phyloP scores from a whole-genome alignment of 2,329 filamentous ascomycete genomes.

The Lachnellula hyalina region DNA sequence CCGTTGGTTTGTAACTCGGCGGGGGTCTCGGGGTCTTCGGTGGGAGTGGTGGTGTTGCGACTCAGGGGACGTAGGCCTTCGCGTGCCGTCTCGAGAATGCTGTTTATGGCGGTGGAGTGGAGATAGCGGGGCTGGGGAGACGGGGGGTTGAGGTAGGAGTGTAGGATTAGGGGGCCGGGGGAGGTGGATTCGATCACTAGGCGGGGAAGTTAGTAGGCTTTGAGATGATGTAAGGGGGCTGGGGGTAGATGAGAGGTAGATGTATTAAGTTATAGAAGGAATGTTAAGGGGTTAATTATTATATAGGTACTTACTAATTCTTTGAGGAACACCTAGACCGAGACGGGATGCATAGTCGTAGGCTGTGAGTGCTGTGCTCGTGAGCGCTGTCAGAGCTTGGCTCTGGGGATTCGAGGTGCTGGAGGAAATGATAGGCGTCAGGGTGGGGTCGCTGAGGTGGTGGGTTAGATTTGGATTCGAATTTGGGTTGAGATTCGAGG shows the following conservation, averaged over 20 bases:
- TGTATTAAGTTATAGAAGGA: neutral
- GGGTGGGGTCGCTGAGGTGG: conserved; percentile 47
- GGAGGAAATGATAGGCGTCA: conserved; percentile 50
- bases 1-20: neutral
- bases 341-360: conserved; percentile 49
- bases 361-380: conserved; percentile 47
- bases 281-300: neutral
- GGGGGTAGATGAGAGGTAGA: too few relatives aligned
- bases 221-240: too few relatives aligned
- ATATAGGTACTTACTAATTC: conserved; percentile 35
- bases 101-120: conserved; percentile 2
- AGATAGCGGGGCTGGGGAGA: neutral
- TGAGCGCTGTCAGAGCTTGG: conserved; percentile 47
- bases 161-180: conserved; percentile 33
- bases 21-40: neutral
- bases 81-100: conserved; percentile 18
- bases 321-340: conserved; percentile 47
- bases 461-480: conserved; percentile 16
- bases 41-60: conserved; percentile 10
- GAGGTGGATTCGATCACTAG: conserved; percentile 43
- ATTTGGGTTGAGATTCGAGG: neutral
- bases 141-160: conserved; percentile 42
- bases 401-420: conserved; percentile 27
- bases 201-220: too few relatives aligned
- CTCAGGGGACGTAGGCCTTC: conserved; percentile 24